Percentiles rank a stretch among this genome's conserved stretches.
These are phyloP conservation scores for Leccinum longicurvipes DNA, from an alignment of 768 basidiomycete species.

Conservation along the genomic window DNA sequence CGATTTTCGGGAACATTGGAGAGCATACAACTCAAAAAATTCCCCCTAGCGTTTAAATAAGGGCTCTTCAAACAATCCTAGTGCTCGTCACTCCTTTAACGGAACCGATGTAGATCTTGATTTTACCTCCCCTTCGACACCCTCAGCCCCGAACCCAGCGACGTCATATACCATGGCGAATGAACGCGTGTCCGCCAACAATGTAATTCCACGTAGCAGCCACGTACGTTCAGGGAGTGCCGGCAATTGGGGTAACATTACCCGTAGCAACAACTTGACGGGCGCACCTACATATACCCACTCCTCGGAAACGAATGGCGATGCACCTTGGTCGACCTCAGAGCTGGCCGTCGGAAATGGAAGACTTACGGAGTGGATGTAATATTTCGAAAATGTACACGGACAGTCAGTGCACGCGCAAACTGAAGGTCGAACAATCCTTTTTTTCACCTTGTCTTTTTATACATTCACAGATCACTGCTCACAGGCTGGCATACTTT, in stretches of 20 bases:
- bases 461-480: conserved; percentile 6
- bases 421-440: conserved; percentile 42
- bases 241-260: conserved; percentile 71
- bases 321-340: conserved; percentile 57
- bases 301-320: conserved; percentile 49
- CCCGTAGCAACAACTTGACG: conserved; percentile 51
- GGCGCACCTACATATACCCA: conserved; percentile 52
- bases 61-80: conserved; percentile 45
- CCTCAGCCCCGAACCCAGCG: conserved; percentile 43
- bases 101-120: conserved; percentile 64
- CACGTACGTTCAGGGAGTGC: conserved; percentile 79
- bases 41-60: conserved; percentile 44
- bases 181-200: conserved; percentile 35
- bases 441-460: conserved; percentile 17
- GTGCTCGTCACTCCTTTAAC: conserved; percentile 71
- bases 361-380: conserved; percentile 50
- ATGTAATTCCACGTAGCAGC: conserved; percentile 45
- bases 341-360: conserved; percentile 49
- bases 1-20: conserved; percentile 17
- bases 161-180: conserved; percentile 39
- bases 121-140: conserved; percentile 55
- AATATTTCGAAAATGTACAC: conserved; percentile 7
- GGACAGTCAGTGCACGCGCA: conserved; percentile 3
- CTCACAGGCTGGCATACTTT: conserved; percentile 7
- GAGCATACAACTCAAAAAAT: conserved; percentile 16